These are phyloP conservation scores for Capronia epimyces DNA, from an alignment of 2,329 filamentous ascomycete species.

Conservation along the genomic window DNA sequence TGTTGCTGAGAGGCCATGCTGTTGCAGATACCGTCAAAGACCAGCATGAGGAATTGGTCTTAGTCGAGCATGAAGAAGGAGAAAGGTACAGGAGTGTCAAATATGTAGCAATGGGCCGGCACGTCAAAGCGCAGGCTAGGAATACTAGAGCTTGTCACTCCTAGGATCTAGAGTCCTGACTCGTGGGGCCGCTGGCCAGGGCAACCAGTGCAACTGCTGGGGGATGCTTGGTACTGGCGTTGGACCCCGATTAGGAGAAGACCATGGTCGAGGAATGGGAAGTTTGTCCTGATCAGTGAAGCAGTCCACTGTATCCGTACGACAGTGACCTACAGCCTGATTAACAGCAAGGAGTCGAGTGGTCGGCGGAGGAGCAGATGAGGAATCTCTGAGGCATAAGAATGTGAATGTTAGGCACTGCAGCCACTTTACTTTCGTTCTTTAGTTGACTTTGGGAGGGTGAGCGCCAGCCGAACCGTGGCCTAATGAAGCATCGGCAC, in stretches of 20 bases:
- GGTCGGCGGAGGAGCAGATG: conserved; percentile 1
- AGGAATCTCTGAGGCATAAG: conserved; percentile 2
- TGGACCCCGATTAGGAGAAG: conserved; percentile 1
- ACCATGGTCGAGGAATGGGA: conserved; percentile 4
- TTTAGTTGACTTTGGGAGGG: background rate
- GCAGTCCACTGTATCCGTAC: background rate
- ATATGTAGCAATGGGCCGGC: conserved; percentile 22
- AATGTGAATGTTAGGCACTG: background rate
- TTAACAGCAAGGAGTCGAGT: background rate
- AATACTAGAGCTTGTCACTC: conserved; percentile 20
- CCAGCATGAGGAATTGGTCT: conserved; percentile 26
- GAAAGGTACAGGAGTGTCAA: conserved; percentile 18
- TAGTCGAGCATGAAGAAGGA: conserved; percentile 18
- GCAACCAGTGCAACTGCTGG: conserved; percentile 15
- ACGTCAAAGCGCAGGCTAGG: conserved; percentile 27
- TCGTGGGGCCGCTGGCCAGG: conserved; percentile 22
- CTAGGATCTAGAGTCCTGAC: conserved; percentile 18
- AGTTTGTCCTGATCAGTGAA: background rate
- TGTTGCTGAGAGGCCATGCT: conserved; percentile 34
- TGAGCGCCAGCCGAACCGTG: conserved; percentile 1
- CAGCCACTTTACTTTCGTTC: background rate
- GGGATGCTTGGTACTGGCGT: conserved; percentile 10
- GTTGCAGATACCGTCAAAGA: conserved; percentile 30
- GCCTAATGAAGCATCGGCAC: background rate
- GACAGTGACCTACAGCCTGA: background rate